phyloP scores from a whole-genome alignment of 768 basidiomycete genomes.

The Lactifluus volemus region DNA sequence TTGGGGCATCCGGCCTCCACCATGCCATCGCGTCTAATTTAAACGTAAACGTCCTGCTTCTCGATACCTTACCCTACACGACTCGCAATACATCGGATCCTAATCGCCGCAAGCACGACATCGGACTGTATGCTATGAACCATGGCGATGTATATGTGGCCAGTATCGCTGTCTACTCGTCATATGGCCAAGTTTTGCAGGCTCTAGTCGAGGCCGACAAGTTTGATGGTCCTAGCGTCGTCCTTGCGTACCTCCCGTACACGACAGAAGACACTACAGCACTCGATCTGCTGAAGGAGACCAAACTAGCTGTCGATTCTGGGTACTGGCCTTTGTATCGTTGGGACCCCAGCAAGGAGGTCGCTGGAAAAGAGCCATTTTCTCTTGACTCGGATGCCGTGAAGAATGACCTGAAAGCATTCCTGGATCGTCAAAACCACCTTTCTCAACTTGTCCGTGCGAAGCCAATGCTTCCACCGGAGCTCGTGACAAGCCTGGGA shows the following conservation, averaged over 20 bases:
- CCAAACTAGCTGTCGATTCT: constrained; percentile 90
- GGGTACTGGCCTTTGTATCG: constrained; percentile 99
- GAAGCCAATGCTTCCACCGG: constrained; percentile 69
- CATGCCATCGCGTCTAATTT: constrained; percentile 90
- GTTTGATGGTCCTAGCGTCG: constrained; percentile 82
- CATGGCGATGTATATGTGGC: constrained; percentile 96
- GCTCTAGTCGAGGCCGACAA: constrained; percentile 85
- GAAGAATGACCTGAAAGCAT: constrained; percentile 87
- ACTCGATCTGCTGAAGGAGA: constrained; percentile 88
- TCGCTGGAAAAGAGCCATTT: constrained; percentile 73
- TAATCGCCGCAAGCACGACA: constrained; percentile 85
- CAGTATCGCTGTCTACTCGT: constrained; percentile 90
- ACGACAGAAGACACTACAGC: constrained; percentile 65
- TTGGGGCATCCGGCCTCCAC: constrained; percentile 91
- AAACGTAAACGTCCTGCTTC: constrained; percentile 90
- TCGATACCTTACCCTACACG: constrained; percentile 89
- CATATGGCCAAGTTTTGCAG: constrained; percentile 90
- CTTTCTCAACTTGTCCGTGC: constrained; percentile 85
- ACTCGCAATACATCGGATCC: constrained; percentile 60
- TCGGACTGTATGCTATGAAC: constrained; percentile 97
- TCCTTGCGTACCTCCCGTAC: constrained; percentile 93
- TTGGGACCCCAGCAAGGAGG: constrained; percentile 88
- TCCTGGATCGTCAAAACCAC: constrained; percentile 95
- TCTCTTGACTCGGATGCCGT: constrained; percentile 86
- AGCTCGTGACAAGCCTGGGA: constrained; percentile 78